phyloP scores from a whole-genome alignment of 495 filamentous ascomycete species.

The Sabuloglossum arenarium region DNA sequence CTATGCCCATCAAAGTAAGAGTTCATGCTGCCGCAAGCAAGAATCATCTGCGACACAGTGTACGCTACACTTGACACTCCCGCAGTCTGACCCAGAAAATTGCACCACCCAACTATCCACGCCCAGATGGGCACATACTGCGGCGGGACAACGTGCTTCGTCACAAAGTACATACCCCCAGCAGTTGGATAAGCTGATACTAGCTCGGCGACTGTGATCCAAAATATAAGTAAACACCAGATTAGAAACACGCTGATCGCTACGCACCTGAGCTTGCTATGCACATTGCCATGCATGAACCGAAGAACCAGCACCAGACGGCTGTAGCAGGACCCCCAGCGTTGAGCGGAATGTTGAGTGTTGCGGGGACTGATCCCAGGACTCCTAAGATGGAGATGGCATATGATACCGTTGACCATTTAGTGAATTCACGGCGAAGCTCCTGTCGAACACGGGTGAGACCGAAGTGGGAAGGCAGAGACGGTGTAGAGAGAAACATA shows the following conservation, averaged over 20 bases:
- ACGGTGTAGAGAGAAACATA: constrained; percentile 11
- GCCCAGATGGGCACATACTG: constrained; percentile 35
- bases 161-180: constrained; percentile 44
- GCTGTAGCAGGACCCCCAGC: constrained; percentile 49
- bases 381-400: constrained; percentile 54
- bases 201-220: constrained; percentile 26
- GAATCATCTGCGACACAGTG: constrained; percentile 35
- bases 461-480: neutral
- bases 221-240: neutral
- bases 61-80: constrained; percentile 37
- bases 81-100: constrained; percentile 37
- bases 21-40: constrained; percentile 35
- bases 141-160: constrained; percentile 35
- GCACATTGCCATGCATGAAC: constrained; percentile 44
- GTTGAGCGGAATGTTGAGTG: constrained; percentile 38
- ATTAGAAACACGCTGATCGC: neutral
- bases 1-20: constrained; percentile 24
- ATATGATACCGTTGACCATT: constrained; percentile 57
- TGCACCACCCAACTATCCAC: constrained; percentile 43
- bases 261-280: constrained; percentile 38
- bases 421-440: constrained; percentile 43
- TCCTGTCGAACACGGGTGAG: constrained; percentile 21
- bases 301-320: constrained; percentile 53
- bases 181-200: constrained; percentile 44
- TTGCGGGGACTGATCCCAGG: constrained; percentile 47